Base-by-base conservation (phyloP, 331 rosid genomes). In the Erythrophleum ivorense region DNA sequence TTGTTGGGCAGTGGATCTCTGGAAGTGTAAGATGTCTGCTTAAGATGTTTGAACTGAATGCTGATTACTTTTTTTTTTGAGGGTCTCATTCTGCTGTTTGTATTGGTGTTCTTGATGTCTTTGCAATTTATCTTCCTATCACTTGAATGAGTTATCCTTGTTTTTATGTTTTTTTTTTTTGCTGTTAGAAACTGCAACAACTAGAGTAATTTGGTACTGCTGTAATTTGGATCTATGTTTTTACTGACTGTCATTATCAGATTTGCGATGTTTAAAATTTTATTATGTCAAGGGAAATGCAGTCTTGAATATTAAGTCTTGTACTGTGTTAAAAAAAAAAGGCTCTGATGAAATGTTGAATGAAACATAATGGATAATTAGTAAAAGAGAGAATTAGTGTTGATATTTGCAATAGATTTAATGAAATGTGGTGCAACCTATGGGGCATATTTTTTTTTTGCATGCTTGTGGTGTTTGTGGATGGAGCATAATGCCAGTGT, bases 1-100 rank as follows among this genome's bases (percentile, higher is more conserved):
- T 65, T 93, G 86, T 86, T 91, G 88, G 99, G 99, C 84, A 91
- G 79, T 60, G 98, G 99, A 74, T 93, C 97, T 74, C 86, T 95
- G 70, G 97, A 93, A 95, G 99, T 95, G 99, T 95, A 91, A 87
- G 94, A 80, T 80, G 68, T 63, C 78, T 84, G 53, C 84, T 79
- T 81, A 46, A 73, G 60, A 71, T 62, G 59, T 87, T 83, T 68
- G 53, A 4, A 66, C 19, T 78, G 54, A 8, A 19, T 67, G 13
- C 49, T 48, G 19, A 11, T 45, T 69, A 18, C 43, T 64, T 34
- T 16, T 85, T 31, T 74, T 36, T 41, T n/a, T 18, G 50, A 1
- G 29, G 48, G 29, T 68, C 74, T 38, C 64, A 52, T 54, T 80
- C 38, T 78, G 67, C 41, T 60, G 80, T 59, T 75, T 9, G n/a